These are phyloP conservation scores for Monosporascus sp. DNA, from an alignment of 2,329 filamentous ascomycete genomes.

Conservation along the genomic window DNA sequence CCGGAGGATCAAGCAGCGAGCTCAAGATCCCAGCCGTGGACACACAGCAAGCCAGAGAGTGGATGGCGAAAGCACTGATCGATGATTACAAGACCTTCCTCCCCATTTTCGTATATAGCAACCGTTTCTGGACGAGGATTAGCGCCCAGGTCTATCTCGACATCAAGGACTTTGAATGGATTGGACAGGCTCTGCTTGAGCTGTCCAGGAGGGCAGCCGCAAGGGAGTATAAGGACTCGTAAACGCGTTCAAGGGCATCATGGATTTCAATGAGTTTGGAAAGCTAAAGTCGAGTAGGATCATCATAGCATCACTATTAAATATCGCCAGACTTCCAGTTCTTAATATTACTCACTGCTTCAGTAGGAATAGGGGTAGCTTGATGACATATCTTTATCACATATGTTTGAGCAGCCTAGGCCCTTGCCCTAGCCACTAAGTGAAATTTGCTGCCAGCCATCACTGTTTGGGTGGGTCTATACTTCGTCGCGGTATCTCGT, in stretches of 20 bases:
- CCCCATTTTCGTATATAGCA: constrained; percentile 54
- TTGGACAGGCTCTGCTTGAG: constrained; percentile 51
- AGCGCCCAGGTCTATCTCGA: constrained; percentile 85
- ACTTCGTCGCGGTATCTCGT: background rate
- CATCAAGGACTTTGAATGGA: constrained; percentile 69
- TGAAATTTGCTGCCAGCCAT: too few relatives aligned
- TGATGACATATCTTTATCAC: too few relatives aligned
- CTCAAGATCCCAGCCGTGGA: constrained; percentile 12
- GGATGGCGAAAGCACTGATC: constrained; percentile 51
- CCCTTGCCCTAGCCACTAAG: too few relatives aligned
- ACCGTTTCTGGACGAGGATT: constrained; percentile 64
- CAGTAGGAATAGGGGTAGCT: too few relatives aligned
- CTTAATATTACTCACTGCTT: too few relatives aligned
- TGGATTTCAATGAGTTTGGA: background rate
- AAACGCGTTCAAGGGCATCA: background rate
- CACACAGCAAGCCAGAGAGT: constrained; percentile 40
- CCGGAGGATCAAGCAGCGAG: constrained; percentile 11
- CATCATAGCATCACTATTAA: too few relatives aligned
- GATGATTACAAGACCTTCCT: constrained; percentile 67
- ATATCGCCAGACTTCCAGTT: too few relatives aligned
- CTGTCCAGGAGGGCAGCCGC: constrained; percentile 36
- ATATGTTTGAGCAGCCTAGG: too few relatives aligned
- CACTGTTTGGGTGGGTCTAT: too few relatives aligned
- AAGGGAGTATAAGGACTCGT: constrained; percentile 15
- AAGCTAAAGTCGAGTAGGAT: too few relatives aligned